Base-by-base conservation (phyloP, 331 rosid species). In the Pyrus hybrid region DNA sequence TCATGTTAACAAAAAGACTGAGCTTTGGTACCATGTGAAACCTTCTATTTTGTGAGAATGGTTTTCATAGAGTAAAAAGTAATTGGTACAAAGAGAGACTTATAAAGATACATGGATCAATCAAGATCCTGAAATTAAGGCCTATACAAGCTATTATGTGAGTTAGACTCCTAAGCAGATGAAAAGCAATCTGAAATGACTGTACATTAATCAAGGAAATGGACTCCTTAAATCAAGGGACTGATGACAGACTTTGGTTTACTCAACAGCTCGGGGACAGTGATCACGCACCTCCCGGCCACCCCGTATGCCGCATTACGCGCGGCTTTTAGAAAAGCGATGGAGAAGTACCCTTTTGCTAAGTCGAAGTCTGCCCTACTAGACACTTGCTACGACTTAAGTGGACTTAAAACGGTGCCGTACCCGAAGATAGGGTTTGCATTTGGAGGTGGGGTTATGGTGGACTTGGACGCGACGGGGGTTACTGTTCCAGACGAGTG, bases 191-290 rank as follows among this genome's bases (percentile, higher is more conserved):
- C n/a, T n/a, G n/a, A n/a, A n/a, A n/a, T n/a, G n/a, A n/a, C n/a
- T n/a, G n/a, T n/a, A n/a, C n/a, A n/a, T n/a, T n/a, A n/a, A n/a
- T n/a, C n/a, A n/a, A n/a, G n/a, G n/a, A n/a, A n/a, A n/a, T n/a
- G n/a, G n/a, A n/a, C n/a, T n/a, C n/a, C n/a, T n/a, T n/a, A n/a
- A n/a, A n/a, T n/a, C n/a, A n/a, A n/a, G n/a, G n/a, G n/a, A n/a
- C n/a, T n/a, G n/a, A n/a, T n/a, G n/a, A n/a, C n/a, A n/a, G n/a
- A n/a, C n/a, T n/a, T n/a, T n/a, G n/a, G n/a, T n/a, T n/a, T n/a
- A n/a, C n/a, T n/a, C n/a, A n/a, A n/a, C n/a, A n/a, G n/a, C 78
- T 93, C 97, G 11, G 97, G 97, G 14, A 87, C 94, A 0, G 93
- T 90, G 3, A 91, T 93, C 76, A 70, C 97, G 0, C 83, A 90